These are phyloP conservation scores for Stachybotrys chartarum DNA, from an alignment of 2,329 filamentous ascomycete genomes.

Conservation along the genomic window DNA sequence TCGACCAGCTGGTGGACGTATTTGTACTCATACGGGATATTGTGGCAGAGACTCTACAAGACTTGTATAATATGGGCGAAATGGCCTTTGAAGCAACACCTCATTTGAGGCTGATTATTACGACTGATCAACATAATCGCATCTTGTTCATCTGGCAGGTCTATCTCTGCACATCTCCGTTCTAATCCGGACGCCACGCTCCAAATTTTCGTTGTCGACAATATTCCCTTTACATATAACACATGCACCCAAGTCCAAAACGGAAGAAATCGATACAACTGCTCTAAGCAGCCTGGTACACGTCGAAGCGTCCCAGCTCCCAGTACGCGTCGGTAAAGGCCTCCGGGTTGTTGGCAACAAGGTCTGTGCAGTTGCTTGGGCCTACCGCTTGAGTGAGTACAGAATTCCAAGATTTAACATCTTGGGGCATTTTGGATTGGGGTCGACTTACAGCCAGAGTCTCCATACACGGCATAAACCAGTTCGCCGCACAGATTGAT, in stretches of 20 bases:
- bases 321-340: conserved; percentile 55
- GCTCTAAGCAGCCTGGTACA: conserved; percentile 36
- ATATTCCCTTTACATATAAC: too few species aligned
- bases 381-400: conserved; percentile 22
- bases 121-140: too few species aligned
- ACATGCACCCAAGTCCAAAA: too few species aligned
- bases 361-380: conserved; percentile 48
- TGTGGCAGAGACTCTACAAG: neutral
- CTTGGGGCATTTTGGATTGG: neutral
- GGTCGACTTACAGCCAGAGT: conserved; percentile 33
- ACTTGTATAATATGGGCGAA: neutral
- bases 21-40: neutral
- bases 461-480: conserved; percentile 37
- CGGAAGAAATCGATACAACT: neutral
- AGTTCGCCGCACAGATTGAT: conserved; percentile 58
- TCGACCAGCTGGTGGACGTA: neutral
- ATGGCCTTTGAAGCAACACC: too few species aligned
- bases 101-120: too few species aligned
- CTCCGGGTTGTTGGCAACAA: conserved; percentile 48
- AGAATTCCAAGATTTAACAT: neutral
- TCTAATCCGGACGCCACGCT: conserved; percentile 14
- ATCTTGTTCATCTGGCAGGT: neutral
- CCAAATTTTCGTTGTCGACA: neutral
- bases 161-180: neutral
- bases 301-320: conserved; percentile 55